Evolutionary conservation across 345 rosid species (phyloP).

Genomic region (Citrus unshiu): DNA sequence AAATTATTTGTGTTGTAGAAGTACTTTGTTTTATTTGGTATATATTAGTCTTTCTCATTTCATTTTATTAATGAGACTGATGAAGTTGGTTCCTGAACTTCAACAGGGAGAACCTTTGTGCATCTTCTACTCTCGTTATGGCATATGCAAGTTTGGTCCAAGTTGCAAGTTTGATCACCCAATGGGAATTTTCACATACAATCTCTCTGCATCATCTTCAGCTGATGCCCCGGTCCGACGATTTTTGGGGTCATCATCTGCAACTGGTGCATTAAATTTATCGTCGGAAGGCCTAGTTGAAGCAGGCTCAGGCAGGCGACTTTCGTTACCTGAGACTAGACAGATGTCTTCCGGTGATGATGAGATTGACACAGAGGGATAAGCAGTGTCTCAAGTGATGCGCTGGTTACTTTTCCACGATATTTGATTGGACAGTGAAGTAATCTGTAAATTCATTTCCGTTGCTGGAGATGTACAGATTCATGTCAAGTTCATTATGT

Average conservation of each 20-base stretch:
- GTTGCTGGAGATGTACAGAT: conserved; percentile 55
- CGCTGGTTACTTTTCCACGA: conserved; percentile 16
- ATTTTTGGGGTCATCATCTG: conserved; percentile 59
- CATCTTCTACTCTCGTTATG: conserved; percentile 90
- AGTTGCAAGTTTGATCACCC: conserved; percentile 99
- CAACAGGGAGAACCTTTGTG: conserved; percentile 90
- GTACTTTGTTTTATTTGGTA: not conserved
- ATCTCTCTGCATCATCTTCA: conserved; percentile 50
- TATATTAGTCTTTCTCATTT: not conserved
- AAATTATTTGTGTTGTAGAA: not conserved
- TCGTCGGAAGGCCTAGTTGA: conserved; percentile 71
- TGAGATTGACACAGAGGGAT: conserved; percentile 60
- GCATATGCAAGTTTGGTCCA: conserved; percentile 98
- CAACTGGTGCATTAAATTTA: conserved; percentile 42
- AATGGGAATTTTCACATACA: conserved; percentile 74
- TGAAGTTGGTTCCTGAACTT: conserved; percentile 12
- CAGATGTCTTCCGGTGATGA: conserved; percentile 76
- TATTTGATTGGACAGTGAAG: conserved; percentile 30
- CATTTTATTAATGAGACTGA: conserved; percentile 7
- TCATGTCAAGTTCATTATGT: conserved; percentile 37
- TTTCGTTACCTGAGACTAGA: conserved; percentile 73
- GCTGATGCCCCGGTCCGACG: conserved; percentile 46
- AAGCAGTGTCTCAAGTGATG: conserved; percentile 26
- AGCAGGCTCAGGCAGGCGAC: conserved; percentile 55
- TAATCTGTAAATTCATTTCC: conserved; percentile 61